phyloP scores from a whole-genome alignment of 2,329 filamentous ascomycete species.

The Botryotinia convoluta region DNA sequence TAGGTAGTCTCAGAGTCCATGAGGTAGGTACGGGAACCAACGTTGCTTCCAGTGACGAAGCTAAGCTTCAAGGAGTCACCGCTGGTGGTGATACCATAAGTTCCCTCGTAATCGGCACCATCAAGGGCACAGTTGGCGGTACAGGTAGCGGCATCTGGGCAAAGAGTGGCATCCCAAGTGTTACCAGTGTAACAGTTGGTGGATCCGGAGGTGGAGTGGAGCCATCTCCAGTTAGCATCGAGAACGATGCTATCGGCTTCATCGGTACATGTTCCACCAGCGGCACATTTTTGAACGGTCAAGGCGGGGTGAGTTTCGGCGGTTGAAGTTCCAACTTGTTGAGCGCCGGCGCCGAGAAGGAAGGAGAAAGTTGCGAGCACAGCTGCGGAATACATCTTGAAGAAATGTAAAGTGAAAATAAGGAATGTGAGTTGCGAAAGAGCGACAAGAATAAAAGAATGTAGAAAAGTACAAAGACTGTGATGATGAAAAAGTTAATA shows the following conservation, averaged over 20 bases:
- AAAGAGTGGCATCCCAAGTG: slow-evolving; percentile 44
- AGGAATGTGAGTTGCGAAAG: slow-evolving; percentile 9
- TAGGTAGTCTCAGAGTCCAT: slow-evolving; percentile 49
- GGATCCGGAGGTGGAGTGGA: slow-evolving; percentile 42
- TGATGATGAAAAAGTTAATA: background rate
- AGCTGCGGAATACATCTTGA: slow-evolving; percentile 13
- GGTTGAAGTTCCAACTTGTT: slow-evolving; percentile 42
- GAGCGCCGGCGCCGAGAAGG: slow-evolving; percentile 27
- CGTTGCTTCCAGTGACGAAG: slow-evolving; percentile 25
- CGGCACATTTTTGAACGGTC: slow-evolving; percentile 29
- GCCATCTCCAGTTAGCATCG: slow-evolving; percentile 42
- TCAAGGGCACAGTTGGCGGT: slow-evolving; percentile 55
- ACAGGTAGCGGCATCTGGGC: slow-evolving; percentile 50
- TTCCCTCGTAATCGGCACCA: slow-evolving; percentile 47
- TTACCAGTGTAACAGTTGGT: slow-evolving; percentile 38
- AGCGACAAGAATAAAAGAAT: slow-evolving; percentile 1
- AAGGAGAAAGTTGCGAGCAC: slow-evolving; percentile 17
- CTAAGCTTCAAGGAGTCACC: slow-evolving; percentile 40
- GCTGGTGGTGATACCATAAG: slow-evolving; percentile 42
- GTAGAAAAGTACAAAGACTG: slow-evolving; percentile 9
- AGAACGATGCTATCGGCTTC: slow-evolving; percentile 50
- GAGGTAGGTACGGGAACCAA: slow-evolving; percentile 46
- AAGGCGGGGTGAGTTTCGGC: slow-evolving; percentile 51
- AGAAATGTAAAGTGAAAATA: background rate
- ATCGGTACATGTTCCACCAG: slow-evolving; percentile 43